Conservation (phyloP, 768 basidiomycete species). For the Boletus reticulatus region DNA sequence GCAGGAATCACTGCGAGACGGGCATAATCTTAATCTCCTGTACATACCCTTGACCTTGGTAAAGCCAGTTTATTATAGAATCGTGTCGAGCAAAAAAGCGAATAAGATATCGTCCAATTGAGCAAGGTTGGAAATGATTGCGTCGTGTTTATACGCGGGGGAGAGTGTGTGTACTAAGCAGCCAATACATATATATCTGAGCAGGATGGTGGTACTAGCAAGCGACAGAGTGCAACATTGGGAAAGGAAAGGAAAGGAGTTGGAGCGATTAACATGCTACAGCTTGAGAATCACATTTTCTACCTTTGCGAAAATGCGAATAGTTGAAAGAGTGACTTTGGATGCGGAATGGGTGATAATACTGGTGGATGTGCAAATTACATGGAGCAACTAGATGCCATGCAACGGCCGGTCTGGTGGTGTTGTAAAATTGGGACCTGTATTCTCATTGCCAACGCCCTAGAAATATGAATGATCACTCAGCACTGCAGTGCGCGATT, state of each 20-base stretch:
- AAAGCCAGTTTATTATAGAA: neutral
- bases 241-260: constrained; percentile 4
- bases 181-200: constrained; percentile 28
- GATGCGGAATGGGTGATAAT: neutral
- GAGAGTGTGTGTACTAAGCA: constrained; percentile 9
- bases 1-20: constrained; percentile 54
- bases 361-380: neutral
- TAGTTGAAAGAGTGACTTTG: constrained; percentile 19
- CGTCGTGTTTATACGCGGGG: constrained; percentile 7
- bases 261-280: constrained; percentile 28
- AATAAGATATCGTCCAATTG: constrained; percentile 17
- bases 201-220: constrained; percentile 11
- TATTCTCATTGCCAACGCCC: constrained; percentile 26
- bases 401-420: neutral
- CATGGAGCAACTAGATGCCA: constrained; percentile 6
- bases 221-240: constrained; percentile 9
- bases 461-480: neutral
- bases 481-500: neutral
- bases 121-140: constrained; percentile 10
- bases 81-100: neutral
- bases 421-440: constrained; percentile 6
- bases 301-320: constrained; percentile 11
- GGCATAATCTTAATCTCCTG: constrained; percentile 12
- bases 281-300: constrained; percentile 9
- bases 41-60: constrained; percentile 4